Percentiles rank a stretch among this genome's conserved stretches.
These are phyloP conservation scores for Entomortierella beljakovae DNA, from an alignment of 192 early-diverging fungal species.

Conservation along the genomic window DNA sequence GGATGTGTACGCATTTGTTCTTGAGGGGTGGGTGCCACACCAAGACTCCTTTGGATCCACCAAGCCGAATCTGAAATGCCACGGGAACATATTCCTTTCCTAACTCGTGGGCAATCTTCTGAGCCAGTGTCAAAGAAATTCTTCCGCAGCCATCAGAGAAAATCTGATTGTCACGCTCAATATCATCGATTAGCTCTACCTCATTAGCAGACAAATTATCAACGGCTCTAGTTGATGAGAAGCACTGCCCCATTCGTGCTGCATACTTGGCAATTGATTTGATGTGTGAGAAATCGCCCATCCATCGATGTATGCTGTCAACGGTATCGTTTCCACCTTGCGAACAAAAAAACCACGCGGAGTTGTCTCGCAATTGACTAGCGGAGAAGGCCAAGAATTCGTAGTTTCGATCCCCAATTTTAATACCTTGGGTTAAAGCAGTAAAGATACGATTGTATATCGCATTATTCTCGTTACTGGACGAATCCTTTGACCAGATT, in stretches of 20 bases:
- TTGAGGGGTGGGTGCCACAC: constrained; percentile 44
- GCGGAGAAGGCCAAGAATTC: constrained; percentile 75
- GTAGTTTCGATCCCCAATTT: constrained; percentile 64
- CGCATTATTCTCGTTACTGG: constrained; percentile 35
- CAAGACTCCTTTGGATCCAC: constrained; percentile 74
- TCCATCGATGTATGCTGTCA: constrained; percentile 68
- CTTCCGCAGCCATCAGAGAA: constrained; percentile 85
- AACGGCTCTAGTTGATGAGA: constrained; percentile 73
- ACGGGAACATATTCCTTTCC: constrained; percentile 57
- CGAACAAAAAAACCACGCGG: constrained; percentile 80
- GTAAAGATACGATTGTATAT: constrained; percentile 66
- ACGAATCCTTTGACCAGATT: constrained; percentile 39
- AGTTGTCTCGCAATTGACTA: constrained; percentile 71
- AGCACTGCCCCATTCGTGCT: constrained; percentile 79
- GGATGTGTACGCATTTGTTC: constrained; percentile 57
- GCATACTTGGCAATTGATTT: constrained; percentile 76
- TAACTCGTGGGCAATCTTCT: constrained; percentile 49
- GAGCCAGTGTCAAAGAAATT: constrained; percentile 63
- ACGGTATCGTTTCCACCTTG: constrained; percentile 47
- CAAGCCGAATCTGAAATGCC: constrained; percentile 81
- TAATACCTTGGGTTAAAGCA: constrained; percentile 60
- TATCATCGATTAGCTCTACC: constrained; percentile 64
- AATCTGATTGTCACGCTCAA: constrained; percentile 64
- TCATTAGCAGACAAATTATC: constrained; percentile 51
- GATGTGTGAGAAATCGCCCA: constrained; percentile 77